Base-by-base conservation (phyloP, 441 rosid species). In the Codiaeum variegatum region DNA sequence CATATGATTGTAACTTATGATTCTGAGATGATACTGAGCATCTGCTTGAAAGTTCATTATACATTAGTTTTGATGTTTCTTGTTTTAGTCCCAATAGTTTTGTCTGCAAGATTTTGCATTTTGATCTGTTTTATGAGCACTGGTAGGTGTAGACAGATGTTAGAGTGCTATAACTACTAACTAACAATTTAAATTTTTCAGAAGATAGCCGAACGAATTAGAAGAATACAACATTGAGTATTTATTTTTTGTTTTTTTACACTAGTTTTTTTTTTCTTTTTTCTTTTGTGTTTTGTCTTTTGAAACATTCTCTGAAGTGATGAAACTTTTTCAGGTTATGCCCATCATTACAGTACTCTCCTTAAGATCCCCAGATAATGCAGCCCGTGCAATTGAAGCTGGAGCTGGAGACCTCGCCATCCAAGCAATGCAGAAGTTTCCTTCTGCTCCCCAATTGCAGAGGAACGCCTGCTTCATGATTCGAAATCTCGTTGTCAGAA, bases 341-440 rank as follows among this genome's bases (percentile, higher is more conserved):
- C 70, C 87, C 24, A 69, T 90, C 73, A 83, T 94, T 40, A 82
- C 92, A 46, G 86, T 90, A 54, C 87, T 94, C 76, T 94, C 88
- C 80, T 80, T 94, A 83, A 90, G 99, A 83, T 88, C 93, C 69
- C 93, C 98, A 5, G 93, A 90, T 26, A 92, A 88, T 71, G 97
- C 97, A 73, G 84, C 91, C 66, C 77, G 86, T 59, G 98, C 99
- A 36, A 81, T 91, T 68, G 98, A 91, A 84, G 94, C 97, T 4
- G 99, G 99, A 77, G 97, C 97, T 19, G 99, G 98, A 70, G 98
- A 94, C 69, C 81, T 90, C 65, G 94, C 96, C 9, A 74, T 90
- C 44, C 94, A 92, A 80, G 91, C 93, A 79, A 94, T 94, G 99
- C 83, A 85, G 81, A 87, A 80, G 72, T 91, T 92, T 74, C 96